Evolutionary conservation across 305 asterid species (phyloP).

Genomic region (Plantago lanceolata): DNA sequence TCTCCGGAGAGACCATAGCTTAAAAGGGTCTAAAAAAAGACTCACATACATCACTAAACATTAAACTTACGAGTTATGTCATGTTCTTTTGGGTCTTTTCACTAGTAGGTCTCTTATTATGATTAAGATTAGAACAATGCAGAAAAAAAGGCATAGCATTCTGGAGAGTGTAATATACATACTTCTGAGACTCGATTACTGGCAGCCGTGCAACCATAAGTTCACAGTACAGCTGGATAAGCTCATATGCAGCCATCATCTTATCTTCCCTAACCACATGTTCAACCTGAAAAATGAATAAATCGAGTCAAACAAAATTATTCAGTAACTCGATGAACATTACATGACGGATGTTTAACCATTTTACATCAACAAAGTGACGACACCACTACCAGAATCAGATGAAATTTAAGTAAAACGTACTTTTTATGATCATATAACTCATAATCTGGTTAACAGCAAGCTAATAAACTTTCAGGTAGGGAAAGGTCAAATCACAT

Average conservation of each 20-base stretch:
- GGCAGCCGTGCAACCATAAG: constrained; percentile 78
- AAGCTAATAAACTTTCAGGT: no score
- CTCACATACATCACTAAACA: no score
- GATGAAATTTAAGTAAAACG: no score
- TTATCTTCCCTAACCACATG: constrained; percentile 96
- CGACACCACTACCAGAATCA: neutral
- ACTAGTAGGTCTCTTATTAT: no score
- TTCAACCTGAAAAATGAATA: constrained; percentile 61
- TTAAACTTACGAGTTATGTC: no score
- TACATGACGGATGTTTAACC: neutral
- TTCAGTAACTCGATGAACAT: neutral
- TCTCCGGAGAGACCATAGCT: no score
- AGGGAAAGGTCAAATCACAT: no score
- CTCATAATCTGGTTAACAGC: no score
- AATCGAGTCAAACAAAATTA: constrained; percentile 8
- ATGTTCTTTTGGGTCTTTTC: no score
- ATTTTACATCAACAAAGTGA: neutral
- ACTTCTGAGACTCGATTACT: constrained; percentile 88
- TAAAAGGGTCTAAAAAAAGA: no score
- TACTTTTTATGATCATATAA: no score
- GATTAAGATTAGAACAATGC: neutral
- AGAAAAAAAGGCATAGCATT: constrained; percentile 18
- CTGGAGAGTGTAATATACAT: constrained; percentile 31
- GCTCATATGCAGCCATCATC: constrained; percentile 90
- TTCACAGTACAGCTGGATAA: constrained; percentile 82